Conservation (phyloP, 2,329 filamentous ascomycete genomes). For the Capronia americana region DNA sequence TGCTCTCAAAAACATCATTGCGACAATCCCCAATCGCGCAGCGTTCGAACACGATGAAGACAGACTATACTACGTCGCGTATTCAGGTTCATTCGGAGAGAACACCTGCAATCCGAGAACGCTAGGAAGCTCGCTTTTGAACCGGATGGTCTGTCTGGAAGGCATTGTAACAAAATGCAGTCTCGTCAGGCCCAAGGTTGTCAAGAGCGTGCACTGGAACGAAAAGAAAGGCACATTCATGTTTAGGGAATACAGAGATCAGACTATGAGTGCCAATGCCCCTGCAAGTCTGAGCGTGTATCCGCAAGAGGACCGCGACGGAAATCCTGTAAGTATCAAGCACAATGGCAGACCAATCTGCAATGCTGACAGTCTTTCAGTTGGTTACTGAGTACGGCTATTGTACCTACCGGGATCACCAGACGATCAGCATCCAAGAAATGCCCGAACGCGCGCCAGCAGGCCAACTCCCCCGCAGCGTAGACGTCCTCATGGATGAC, state of each 20-base stretch:
- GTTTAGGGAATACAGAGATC: constrained; percentile 89
- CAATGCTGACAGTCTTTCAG: constrained; percentile 43
- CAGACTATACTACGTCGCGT: constrained; percentile 92
- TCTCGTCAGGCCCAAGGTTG: constrained; percentile 93
- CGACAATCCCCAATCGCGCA: constrained; percentile 76
- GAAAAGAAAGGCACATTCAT: constrained; percentile 86
- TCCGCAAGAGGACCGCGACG: constrained; percentile 89
- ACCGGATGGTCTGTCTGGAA: constrained; percentile 96
- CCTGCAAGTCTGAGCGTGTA: constrained; percentile 90
- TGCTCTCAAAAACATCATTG: constrained; percentile 86
- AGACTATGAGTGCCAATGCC: constrained; percentile 92
- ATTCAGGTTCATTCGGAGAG: constrained; percentile 92
- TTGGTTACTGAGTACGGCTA: constrained; percentile 95
- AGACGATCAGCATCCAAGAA: constrained; percentile 97
- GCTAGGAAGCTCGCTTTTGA: constrained; percentile 84
- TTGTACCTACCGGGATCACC: constrained; percentile 93
- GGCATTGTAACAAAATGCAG: constrained; percentile 97
- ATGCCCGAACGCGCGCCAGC: constrained; percentile 97
- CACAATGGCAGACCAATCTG: constrained; percentile 14
- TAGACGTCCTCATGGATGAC: constrained; percentile 96
- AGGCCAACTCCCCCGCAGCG: constrained; percentile 90
- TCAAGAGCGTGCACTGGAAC: constrained; percentile 97
- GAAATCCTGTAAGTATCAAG: constrained; percentile 69
- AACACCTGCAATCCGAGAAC: constrained; percentile 94
- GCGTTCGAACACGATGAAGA: constrained; percentile 78